A percentile compares a stretch with the other conserved stretches of the same genome.
Conservation (phyloP, 768 basidiomycete species). For the Mycena capillaripes region DNA sequence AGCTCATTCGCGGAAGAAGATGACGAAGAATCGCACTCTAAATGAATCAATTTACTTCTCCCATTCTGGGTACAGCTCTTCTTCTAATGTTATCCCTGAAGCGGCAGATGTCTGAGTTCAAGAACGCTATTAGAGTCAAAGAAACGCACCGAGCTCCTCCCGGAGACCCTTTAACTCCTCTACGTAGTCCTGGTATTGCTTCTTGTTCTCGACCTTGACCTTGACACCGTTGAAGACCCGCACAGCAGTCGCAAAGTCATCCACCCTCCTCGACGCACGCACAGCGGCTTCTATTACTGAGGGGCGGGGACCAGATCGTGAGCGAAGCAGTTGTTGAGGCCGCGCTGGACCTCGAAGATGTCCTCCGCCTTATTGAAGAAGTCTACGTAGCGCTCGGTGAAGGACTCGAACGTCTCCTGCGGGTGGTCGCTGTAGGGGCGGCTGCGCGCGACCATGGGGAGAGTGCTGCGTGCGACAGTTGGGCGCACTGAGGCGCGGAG, state of each 20-base stretch:
- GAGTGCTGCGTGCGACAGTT: constrained; percentile 50
- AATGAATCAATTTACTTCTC: constrained; percentile 36
- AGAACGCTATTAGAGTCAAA: neutral
- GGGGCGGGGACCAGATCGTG: constrained; percentile 96
- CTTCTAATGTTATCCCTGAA: constrained; percentile 57
- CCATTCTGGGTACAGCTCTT: constrained; percentile 60
- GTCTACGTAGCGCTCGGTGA: constrained; percentile 92
- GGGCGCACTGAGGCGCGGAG: constrained; percentile 74
- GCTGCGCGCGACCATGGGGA: constrained; percentile 53
- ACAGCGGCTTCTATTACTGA: constrained; percentile 89
- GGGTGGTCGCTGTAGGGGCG: constrained; percentile 74
- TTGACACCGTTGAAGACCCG: constrained; percentile 95
- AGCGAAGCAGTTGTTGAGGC: constrained; percentile 99
- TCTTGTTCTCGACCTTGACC: constrained; percentile 98
- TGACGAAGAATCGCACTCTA: neutral
- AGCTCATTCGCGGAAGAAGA: neutral
- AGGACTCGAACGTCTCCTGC: constrained; percentile 94
- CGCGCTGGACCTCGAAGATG: constrained; percentile 98
- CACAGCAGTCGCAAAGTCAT: constrained; percentile 98
- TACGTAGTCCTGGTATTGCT: constrained; percentile 94
- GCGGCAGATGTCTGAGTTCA: neutral
- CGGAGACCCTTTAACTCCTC: constrained; percentile 90
- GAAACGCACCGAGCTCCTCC: constrained; percentile 88
- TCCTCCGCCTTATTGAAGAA: constrained; percentile 96
- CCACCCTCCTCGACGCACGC: constrained; percentile 89